Base-by-base conservation (phyloP, 805 yeast genomes). In the Candida yuanshanica region DNA sequence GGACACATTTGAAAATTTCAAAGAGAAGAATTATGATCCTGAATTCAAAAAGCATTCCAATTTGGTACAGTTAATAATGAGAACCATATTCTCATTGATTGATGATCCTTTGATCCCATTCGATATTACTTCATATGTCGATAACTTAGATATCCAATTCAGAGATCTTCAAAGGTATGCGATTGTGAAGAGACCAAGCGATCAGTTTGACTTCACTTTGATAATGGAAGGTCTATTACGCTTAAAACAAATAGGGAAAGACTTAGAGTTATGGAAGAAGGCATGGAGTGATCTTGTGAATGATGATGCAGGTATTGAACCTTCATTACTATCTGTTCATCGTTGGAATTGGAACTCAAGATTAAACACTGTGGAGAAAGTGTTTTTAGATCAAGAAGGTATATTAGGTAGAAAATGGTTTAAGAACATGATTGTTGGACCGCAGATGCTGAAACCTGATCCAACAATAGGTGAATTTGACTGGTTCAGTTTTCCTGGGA, bases 271-370 rank as follows among this genome's bases (percentile, higher is more conserved):
- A 3, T 83, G 89, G 80, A 57, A 62, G 4, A 62, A 63, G 18
- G 76, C 81, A 7, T 90, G 96, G 96, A 58, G 62, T 18, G 73
- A 74, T 24, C 63, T 76, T 17, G 74, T 75, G 4, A 59, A 61
- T 12, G 68, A 70, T 24, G 74, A 70, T 37, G 66, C 72, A 5
- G 90, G 83, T 2, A 53, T 78, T 4, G 95, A 90, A 56, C 89
- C 95, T 2, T 76, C 88, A 2, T 57, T 83, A 42, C 64, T 86
- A 31, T 73, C 90, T 0, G 78, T 81, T 35, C 79, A 76, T 47
- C 69, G 98, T 52, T 77, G 86, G 82, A 77, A 77, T 42, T 84
- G 93, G 86, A 90, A 90, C 60, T 71, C 77, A n/a, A 77, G 77
- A 45, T 61, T 87, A 52, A 60, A 75, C 4, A 58, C 63, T 13